Evolutionary conservation across 805 yeast genomes (phyloP).

Genomic region (Wickerhamomyces hampshirensis): DNA sequence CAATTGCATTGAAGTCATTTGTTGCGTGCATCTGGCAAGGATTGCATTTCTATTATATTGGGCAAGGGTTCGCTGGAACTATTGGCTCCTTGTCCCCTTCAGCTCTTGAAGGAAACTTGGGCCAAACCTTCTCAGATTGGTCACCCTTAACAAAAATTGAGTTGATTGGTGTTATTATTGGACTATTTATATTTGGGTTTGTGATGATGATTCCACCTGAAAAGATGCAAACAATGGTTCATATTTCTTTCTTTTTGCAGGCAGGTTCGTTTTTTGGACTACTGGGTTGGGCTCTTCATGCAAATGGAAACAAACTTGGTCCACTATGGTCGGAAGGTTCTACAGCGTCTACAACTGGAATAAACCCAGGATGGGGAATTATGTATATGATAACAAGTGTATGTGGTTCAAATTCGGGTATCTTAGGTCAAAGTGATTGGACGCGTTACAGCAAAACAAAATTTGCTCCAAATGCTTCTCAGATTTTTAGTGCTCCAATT

Average conservation of each 20-base stretch:
- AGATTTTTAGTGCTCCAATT: not conserved
- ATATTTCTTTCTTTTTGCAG: not conserved
- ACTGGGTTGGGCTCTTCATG: not conserved
- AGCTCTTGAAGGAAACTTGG: constrained; percentile 1
- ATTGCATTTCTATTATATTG: not conserved
- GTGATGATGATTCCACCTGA: not conserved
- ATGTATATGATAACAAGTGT: not conserved
- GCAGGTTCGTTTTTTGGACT: not conserved
- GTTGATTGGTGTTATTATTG: constrained; percentile 2
- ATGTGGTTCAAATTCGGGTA: not conserved
- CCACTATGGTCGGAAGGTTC: not conserved
- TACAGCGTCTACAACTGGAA: not conserved
- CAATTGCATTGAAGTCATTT: not conserved
- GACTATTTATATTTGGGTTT: not conserved
- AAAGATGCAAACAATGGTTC: not conserved
- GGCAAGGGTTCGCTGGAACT: not conserved
- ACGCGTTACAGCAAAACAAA: not conserved
- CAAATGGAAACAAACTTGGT: not conserved
- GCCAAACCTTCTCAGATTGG: constrained; percentile 11
- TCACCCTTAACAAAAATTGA: constrained; percentile 8
- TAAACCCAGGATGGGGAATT: not conserved
- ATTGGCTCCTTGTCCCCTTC: not conserved
- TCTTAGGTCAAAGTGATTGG: not conserved
- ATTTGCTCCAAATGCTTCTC: not conserved
- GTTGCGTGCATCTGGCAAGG: not conserved